Evolutionary conservation across 1,139 yeast species (phyloP), one percentile per base, ranked within the genome.

Genomic region (Magnusiomyces magnusii): DNA sequence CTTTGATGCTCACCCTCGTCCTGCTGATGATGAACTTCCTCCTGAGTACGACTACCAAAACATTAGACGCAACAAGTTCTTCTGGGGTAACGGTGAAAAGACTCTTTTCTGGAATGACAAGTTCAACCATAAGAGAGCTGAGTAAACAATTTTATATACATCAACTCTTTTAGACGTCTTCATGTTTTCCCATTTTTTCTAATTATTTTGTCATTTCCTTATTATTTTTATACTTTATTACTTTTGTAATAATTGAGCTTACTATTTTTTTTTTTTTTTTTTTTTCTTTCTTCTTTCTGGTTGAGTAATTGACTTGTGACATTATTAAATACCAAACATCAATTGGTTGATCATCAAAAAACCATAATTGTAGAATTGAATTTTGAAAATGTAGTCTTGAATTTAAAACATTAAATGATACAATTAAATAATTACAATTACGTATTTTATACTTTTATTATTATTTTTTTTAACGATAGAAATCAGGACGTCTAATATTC

Each of bases 11-110:
- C 79, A 89, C 62, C 72, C 85, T 51, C 47, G 63, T 59, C 67
- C 69, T 49, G 69, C 75, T 53, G 97, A 91, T 74, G 95, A 86
- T 67, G 96, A 91, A 74, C 87, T 96, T 91, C 97, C 97, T 69
- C 78, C 76, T 64, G 95, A 87, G 76, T 89, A 88, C 79, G 93
- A 85, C 66, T 93, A 84, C 83, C 92, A 86, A 80, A 92, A 93
- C 81, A 76, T 90, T 69, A 88, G 98, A 83, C 74, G 87, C 51
- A 39, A 73, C 87, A 60, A 57, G 65, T 75, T 82, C 83, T 92
- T 90, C 86, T 93, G 98, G 98, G 98, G 98, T 72, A 92, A 93
- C 73, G 98, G 99, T 73, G 96, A 91, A 81, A 85, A 89, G 83
- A 90, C 98, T 65, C 78, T 87, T 73, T 93, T 93, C 87, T 93